A percentile compares a stretch with the other conserved stretches of the same genome.
These are phyloP conservation scores for Sordariomycetes sp. DNA, from an alignment of 2,329 filamentous ascomycete genomes.

Conservation along the genomic window DNA sequence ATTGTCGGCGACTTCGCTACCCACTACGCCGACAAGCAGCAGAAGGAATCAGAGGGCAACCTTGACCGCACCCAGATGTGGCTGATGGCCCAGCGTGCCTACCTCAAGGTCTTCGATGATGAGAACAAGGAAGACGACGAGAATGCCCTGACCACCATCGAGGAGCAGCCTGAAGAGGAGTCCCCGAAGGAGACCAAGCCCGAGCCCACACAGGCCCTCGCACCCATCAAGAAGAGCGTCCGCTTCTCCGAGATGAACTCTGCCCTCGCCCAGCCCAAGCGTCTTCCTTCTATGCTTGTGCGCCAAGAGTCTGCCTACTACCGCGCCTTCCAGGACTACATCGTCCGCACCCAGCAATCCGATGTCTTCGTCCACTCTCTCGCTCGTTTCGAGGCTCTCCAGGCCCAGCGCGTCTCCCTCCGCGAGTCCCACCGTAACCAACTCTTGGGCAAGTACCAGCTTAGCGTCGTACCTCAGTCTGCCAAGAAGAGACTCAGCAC, in stretches of 20 bases:
- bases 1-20: constrained; percentile 66
- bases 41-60: constrained; percentile 61
- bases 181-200: constrained; percentile 11
- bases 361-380: constrained; percentile 83
- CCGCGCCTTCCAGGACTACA: constrained; percentile 71
- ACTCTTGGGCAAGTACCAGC: constrained; percentile 76
- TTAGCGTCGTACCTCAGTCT: constrained; percentile 58
- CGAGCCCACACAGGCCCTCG: constrained; percentile 4
- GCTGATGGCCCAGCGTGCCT: constrained; percentile 73
- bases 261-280: constrained; percentile 34
- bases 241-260: constrained; percentile 55
- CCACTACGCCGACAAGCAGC: constrained; percentile 64
- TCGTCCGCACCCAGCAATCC: constrained; percentile 52
- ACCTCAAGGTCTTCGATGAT: constrained; percentile 58
- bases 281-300: constrained; percentile 40
- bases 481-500: constrained; percentile 62
- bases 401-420: constrained; percentile 70
- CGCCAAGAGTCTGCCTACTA: constrained; percentile 74
- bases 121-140: constrained; percentile 23
- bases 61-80: constrained; percentile 79
- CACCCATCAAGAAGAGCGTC: constrained; percentile 59
- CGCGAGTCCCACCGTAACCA: constrained; percentile 67
- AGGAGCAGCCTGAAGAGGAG: constrained; percentile 19
- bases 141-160: constrained; percentile 24
- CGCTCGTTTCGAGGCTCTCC: constrained; percentile 79